These are phyloP conservation scores for Leishmania arabica DNA, from an alignment of 208 protist species.

Conservation along the genomic window DNA sequence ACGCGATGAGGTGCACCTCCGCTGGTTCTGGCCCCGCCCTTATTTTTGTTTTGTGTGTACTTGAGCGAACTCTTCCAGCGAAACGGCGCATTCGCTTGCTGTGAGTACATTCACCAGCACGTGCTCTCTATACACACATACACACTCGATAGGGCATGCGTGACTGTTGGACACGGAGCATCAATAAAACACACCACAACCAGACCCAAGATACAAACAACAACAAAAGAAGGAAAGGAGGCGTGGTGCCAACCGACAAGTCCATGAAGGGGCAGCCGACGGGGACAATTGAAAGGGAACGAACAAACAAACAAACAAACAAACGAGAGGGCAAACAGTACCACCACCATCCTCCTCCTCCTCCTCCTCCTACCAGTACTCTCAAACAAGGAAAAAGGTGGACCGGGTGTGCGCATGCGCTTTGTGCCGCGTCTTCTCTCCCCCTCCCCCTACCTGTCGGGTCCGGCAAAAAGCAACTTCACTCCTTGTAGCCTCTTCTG, in stretches of 20 bases:
- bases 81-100: not conserved
- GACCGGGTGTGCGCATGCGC: not conserved
- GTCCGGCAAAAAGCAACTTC: not conserved
- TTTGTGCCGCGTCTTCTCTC: not conserved
- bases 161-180: not conserved
- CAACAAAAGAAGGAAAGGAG: not conserved
- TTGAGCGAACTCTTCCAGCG: not conserved
- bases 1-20: constrained; percentile 15
- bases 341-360: no score
- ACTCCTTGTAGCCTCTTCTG: not conserved
- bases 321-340: not conserved
- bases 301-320: constrained; percentile 19
- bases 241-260: not conserved
- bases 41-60: constrained; percentile 2
- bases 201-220: not conserved
- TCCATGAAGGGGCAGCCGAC: not conserved
- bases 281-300: no score
- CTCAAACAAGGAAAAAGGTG: not conserved
- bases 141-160: not conserved
- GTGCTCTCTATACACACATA: not conserved
- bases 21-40: not conserved
- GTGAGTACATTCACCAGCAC: not conserved
- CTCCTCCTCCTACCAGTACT: no score
- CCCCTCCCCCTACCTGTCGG: not conserved
- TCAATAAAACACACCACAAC: not conserved